Evolutionary conservation across 345 rosid genomes (phyloP).

Genomic region (Hirschfeldia incana): DNA sequence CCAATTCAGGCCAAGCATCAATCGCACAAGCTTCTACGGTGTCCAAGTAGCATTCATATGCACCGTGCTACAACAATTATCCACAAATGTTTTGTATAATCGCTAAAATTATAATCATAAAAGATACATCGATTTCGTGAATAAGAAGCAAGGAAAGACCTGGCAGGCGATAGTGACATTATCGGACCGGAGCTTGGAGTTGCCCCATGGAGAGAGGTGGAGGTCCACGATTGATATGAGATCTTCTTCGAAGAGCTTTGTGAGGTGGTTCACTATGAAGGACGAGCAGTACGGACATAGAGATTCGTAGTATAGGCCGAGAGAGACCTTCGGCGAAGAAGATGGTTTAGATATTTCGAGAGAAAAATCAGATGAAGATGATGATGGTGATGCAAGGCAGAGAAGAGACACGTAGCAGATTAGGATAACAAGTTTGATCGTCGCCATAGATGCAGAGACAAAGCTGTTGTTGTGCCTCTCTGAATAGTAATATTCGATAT

Average conservation of each 20-base stretch:
- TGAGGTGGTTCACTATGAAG: conserved; percentile 60
- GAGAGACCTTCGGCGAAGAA: conserved; percentile 42
- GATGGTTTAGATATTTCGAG: conserved; percentile 8
- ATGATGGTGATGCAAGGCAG: conserved; percentile 1
- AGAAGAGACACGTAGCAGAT: conserved; percentile 23
- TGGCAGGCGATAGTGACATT: conserved; percentile 70
- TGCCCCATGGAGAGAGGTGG: conserved; percentile 80
- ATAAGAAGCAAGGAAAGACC: conserved; percentile 42
- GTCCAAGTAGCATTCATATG: conserved; percentile 74
- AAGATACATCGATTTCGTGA: background rate
- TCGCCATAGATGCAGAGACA: conserved; percentile 30
- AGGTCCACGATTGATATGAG: conserved; percentile 73
- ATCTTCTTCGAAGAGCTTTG: conserved; percentile 52
- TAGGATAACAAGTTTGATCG: conserved; percentile 10
- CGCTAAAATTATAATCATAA: background rate
- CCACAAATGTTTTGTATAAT: background rate
- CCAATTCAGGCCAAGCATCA: conserved; percentile 73
- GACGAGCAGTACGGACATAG: conserved; percentile 76
- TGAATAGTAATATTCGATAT: background rate
- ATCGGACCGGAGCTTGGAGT: conserved; percentile 52
- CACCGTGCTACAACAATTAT: conserved; percentile 71
- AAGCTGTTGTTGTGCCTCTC: background rate
- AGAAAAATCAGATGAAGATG: conserved; percentile 26
- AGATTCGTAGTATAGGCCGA: conserved; percentile 75
- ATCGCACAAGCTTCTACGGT: conserved; percentile 92